phyloP scores from a whole-genome alignment of 2,329 filamentous ascomycete species.

The Penicillium digitatum region DNA sequence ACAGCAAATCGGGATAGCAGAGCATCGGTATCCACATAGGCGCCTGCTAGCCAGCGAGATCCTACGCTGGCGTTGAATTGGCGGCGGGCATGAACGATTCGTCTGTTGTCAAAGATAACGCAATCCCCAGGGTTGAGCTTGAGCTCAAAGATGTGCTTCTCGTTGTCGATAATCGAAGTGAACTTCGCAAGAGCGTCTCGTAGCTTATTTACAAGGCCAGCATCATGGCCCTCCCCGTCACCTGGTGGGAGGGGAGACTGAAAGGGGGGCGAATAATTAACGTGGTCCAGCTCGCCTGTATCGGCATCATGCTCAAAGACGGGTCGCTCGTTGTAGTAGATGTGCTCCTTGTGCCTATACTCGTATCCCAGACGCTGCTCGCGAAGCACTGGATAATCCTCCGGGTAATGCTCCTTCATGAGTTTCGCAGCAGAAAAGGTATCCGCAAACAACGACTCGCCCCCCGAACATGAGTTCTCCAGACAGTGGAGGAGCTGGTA shows the following conservation, averaged over 20 bases:
- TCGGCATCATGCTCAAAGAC: conserved; percentile 47
- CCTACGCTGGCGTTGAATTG: conserved; percentile 65
- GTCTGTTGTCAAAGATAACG: conserved; percentile 85
- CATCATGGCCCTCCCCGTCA: conserved; percentile 6
- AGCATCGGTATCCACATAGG: conserved; percentile 71
- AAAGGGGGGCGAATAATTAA: conserved; percentile 78
- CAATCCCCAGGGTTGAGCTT: conserved; percentile 78
- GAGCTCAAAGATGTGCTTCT: conserved; percentile 60
- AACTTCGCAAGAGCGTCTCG: conserved; percentile 56
- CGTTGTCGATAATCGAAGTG: conserved; percentile 54
- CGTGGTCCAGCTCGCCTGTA: conserved; percentile 34
- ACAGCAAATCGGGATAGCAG: conserved; percentile 50
- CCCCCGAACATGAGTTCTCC: conserved; percentile 72
- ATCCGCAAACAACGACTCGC: conserved; percentile 83
- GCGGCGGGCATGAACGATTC: conserved; percentile 77
- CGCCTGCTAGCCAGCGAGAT: conserved; percentile 76
- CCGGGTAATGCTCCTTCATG: conserved; percentile 13
- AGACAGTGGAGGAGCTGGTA: conserved; percentile 89
- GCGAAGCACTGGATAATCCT: conserved; percentile 38
- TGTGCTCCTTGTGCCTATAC: conserved; percentile 62
- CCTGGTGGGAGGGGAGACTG: conserved; percentile 53
- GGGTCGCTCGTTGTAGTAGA: conserved; percentile 58
- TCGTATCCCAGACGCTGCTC: conserved; percentile 56
- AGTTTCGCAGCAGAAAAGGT: conserved; percentile 56
- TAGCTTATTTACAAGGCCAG: neutral